Evolutionary conservation across 2,329 filamentous ascomycete species (phyloP).

Genomic region (Septoria linicola): DNA sequence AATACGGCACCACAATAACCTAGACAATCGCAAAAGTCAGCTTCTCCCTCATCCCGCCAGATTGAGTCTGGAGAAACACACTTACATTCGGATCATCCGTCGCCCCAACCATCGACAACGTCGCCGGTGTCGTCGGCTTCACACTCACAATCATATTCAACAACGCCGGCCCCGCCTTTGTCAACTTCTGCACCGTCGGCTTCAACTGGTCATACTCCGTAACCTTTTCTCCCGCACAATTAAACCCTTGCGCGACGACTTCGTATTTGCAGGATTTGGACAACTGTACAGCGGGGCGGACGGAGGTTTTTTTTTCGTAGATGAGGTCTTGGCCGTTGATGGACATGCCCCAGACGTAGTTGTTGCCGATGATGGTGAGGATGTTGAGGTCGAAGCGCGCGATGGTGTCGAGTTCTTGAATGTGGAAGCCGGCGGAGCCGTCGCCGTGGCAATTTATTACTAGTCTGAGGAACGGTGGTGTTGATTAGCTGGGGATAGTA

Average conservation of each 20-base stretch:
- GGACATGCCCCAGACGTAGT: constrained; percentile 48
- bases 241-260: constrained; percentile 45
- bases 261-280: constrained; percentile 41
- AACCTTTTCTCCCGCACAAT: constrained; percentile 35
- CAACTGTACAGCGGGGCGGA: constrained; percentile 36
- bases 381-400: constrained; percentile 43
- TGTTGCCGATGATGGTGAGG: constrained; percentile 48
- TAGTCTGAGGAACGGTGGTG: constrained; percentile 30
- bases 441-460: constrained; percentile 50
- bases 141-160: constrained; percentile 46
- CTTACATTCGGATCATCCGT: constrained; percentile 43
- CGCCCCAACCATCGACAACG: constrained; percentile 43
- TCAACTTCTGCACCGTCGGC: constrained; percentile 37
- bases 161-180: constrained; percentile 35
- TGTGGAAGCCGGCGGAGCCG: constrained; percentile 47
- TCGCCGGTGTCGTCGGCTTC: constrained; percentile 40
- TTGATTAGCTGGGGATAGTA: no score
- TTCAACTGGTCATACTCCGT: constrained; percentile 35
- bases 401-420: constrained; percentile 49
- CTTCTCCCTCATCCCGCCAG: background rate
- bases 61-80: no score
- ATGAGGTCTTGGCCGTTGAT: constrained; percentile 47
- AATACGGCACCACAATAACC: constrained; percentile 50
- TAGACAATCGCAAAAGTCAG: background rate
- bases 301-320: constrained; percentile 38